Evolutionary conservation across 1,284 basidiomycete species (phyloP), one percentile per base, ranked within the genome.

Genomic region (Rhodotorula sp.): DNA sequence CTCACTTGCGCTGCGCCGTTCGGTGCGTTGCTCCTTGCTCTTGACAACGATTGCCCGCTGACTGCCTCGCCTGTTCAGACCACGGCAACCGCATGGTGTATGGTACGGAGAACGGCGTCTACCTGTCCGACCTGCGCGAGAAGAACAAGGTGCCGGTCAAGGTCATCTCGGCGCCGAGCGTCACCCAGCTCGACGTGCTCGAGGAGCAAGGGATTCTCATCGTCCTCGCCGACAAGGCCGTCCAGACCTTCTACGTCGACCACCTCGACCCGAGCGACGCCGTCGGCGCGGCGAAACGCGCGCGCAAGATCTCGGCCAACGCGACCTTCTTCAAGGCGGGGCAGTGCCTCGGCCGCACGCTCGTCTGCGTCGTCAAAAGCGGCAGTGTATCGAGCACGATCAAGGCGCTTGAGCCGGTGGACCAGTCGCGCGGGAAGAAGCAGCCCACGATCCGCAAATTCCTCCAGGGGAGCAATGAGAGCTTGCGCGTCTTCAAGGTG

Each of bases 271-370:
- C 91, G 0, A 87, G 88, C 74, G 97, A 99, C 79, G 93, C 97
- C 0, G 87, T 90, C 81, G 90, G 91, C 19, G 94, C 93, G 4
- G 84, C 97, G 68, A 97, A 95, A 82, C 89, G 94, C 10, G 94
- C 93, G 13, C 95, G 97, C 81, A 89, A 94, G 68, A 95, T 99
- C 79, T 93, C 95, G 0, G 92, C 92, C 1, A 95, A 98, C 82
- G 98, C 95, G 1, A 91, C 92, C 8, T 99, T 99, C 84, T 99
- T 99, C 88, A 97, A 97, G 82, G 91, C 92, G 14, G 97, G 97
- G 0, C 87, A 91, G 61, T 99, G 96, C 81, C 85, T 99, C 41
- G 93, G 92, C 21, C 88, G 91, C 73, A 93, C 93, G n/a, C 86
- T 99, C 10, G 93, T 99, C 45, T 99, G 97, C 79, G 91, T 99